Percentiles rank a stretch among this genome's conserved stretches.
phyloP scores from a whole-genome alignment of 2,329 filamentous ascomycete genomes.

The Amphichorda felina region DNA sequence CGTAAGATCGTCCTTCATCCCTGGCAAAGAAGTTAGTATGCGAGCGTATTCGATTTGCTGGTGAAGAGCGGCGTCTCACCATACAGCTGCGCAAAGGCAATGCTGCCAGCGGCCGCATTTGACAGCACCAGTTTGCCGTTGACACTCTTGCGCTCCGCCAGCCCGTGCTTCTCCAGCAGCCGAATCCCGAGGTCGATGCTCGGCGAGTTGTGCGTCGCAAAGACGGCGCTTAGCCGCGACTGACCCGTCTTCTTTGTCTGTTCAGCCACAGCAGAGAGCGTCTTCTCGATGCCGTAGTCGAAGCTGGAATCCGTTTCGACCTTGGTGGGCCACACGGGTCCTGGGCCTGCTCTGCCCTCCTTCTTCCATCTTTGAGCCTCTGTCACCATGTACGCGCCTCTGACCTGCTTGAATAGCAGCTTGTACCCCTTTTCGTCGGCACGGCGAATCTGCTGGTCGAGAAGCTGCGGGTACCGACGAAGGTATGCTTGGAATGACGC shows the following conservation, averaged over 20 bases:
- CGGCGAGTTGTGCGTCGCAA: constrained; percentile 1
- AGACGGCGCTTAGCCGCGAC: constrained; percentile 5
- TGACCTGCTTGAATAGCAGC: constrained; percentile 6
- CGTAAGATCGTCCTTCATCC: constrained; percentile 8
- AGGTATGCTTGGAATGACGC: constrained; percentile 11
- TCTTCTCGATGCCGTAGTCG: constrained; percentile 13
- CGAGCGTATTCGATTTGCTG: background rate
- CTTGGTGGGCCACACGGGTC: constrained; percentile 5
- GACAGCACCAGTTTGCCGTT: background rate
- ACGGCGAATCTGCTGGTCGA: constrained; percentile 9
- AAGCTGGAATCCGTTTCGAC: background rate
- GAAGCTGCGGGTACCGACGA: constrained; percentile 9
- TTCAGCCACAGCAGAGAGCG: constrained; percentile 9
- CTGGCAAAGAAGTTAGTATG: too few species aligned
- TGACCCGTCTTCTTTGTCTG: constrained; percentile 4
- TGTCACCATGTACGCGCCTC: constrained; percentile 1
- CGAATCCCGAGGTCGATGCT: background rate
- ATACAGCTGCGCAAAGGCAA: constrained; percentile 1
- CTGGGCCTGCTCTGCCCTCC: constrained; percentile 4
- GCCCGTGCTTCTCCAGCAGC: background rate
- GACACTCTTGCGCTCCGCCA: background rate
- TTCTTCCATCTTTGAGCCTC: background rate
- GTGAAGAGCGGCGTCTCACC: background rate
- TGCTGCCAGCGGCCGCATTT: background rate
- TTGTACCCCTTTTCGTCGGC: constrained; percentile 9